Percentiles rank a stretch among this genome's conserved stretches.
Conservation (phyloP, 225 moss, liverwort and hornwort genomes). For the Marchantia paleacea region DNA sequence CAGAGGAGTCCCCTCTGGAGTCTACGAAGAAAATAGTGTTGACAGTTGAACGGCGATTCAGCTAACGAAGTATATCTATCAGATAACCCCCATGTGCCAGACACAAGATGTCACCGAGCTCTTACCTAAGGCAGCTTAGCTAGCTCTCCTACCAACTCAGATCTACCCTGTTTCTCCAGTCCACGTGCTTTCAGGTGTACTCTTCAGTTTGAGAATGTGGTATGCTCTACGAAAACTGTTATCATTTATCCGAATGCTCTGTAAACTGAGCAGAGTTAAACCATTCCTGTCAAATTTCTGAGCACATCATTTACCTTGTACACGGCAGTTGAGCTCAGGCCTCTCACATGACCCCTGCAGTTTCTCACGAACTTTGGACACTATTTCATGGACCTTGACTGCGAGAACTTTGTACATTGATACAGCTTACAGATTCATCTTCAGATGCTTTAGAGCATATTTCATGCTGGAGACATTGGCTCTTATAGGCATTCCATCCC, state of each 20-base stretch:
- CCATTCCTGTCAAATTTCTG: neutral
- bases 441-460: too few species aligned
- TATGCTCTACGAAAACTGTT: neutral
- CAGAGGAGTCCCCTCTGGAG: neutral
- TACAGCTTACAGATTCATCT: too few species aligned
- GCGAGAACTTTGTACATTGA: neutral
- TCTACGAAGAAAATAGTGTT: neutral
- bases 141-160: neutral
- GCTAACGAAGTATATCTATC: neutral
- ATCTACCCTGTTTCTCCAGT: neutral
- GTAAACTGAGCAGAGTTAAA: neutral
- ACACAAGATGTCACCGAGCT: neutral
- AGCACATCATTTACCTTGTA: neutral
- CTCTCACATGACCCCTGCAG: neutral
- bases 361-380: neutral
- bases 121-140: neutral
- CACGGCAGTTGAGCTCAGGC: neutral
- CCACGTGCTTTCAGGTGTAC: neutral
- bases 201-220: neutral
- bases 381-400: neutral
- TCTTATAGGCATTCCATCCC: too few species aligned
- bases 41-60: neutral
- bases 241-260: neutral
- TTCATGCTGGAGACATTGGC: too few species aligned
- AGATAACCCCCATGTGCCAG: neutral